Evolutionary conservation across 2,329 filamentous ascomycete genomes (phyloP).

Genomic region (Teratosphaeria viscida): DNA sequence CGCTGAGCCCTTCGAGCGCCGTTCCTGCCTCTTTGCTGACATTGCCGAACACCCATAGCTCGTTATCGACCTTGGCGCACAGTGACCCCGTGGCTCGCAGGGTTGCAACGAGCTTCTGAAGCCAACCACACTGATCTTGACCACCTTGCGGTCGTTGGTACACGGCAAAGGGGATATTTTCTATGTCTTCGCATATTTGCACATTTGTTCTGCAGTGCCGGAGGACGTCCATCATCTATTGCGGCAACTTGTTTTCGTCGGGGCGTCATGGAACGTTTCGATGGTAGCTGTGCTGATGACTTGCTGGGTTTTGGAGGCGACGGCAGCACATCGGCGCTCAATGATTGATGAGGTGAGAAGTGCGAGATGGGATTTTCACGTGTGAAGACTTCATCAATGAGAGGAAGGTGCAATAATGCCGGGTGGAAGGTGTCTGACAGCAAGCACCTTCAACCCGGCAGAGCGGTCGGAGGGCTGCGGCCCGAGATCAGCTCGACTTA

Average conservation of each 20-base stretch:
- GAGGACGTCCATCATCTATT: slow-evolving; percentile 24
- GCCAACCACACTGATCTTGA: not conserved
- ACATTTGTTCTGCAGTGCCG: slow-evolving; percentile 25
- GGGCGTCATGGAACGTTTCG: slow-evolving; percentile 14
- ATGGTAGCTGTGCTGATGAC: slow-evolving; percentile 9
- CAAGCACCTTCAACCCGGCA: not conserved
- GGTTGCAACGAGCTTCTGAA: not conserved
- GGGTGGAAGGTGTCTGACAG: not conserved
- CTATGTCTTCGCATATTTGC: slow-evolving; percentile 5
- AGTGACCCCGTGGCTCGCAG: slow-evolving; percentile 2
- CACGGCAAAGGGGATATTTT: not conserved
- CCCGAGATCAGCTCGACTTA: not conserved
- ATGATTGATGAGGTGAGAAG: not conserved
- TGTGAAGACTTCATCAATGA: not conserved
- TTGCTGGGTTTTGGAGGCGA: not conserved
- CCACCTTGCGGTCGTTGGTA: not conserved
- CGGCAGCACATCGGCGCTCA: not conserved
- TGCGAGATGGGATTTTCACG: not conserved
- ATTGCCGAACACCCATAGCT: slow-evolving; percentile 7
- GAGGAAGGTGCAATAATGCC: not conserved
- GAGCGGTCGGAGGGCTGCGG: not conserved
- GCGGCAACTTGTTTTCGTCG: not conserved
- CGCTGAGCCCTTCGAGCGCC: not conserved
- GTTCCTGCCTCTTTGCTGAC: not conserved
- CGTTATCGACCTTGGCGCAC: not conserved